A percentile compares a stretch with the other conserved stretches of the same genome.
These are phyloP conservation scores for Circinella minor DNA, from an alignment of 371 early-diverging fungal genomes.

Conservation along the genomic window DNA sequence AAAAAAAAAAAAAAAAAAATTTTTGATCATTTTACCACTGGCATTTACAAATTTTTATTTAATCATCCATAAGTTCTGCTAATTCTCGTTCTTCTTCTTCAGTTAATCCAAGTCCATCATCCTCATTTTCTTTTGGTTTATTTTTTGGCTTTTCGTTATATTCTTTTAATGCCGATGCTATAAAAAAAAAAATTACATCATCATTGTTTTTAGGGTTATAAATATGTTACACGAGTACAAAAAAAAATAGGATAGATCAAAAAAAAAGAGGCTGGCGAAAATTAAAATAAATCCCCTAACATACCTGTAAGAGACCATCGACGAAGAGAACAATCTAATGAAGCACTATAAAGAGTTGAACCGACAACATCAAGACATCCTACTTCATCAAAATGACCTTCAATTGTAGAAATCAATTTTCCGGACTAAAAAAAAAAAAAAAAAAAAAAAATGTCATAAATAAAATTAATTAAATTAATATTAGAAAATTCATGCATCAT, in stretches of 20 bases:
- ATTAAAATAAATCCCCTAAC: background rate
- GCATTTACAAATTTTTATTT: background rate
- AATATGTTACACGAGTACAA: background rate
- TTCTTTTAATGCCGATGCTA: constrained; percentile 32
- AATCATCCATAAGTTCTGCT: constrained; percentile 75
- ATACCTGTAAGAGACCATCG: constrained; percentile 71
- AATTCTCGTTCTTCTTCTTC: constrained; percentile 86
- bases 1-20: too few species aligned
- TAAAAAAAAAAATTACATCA: background rate
- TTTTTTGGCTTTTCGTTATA: constrained; percentile 26
- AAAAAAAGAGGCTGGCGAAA: background rate
- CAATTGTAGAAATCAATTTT: constrained; percentile 64
- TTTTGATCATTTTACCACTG: too few species aligned
- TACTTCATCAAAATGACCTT: constrained; percentile 86
- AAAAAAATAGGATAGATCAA: too few species aligned
- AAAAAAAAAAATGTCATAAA: background rate
- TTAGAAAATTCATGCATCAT: too few species aligned
- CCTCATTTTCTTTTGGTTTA: constrained; percentile 47
- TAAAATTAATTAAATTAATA: background rate
- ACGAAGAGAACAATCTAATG: constrained; percentile 80
- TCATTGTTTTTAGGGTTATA: background rate
- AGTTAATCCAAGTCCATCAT: constrained; percentile 74
- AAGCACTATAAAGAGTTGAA: constrained; percentile 69
- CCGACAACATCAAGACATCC: constrained; percentile 60
- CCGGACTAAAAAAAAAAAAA: constrained; percentile 65